phyloP scores from a whole-genome alignment of 495 filamentous ascomycete genomes.

The Darksidea phi region DNA sequence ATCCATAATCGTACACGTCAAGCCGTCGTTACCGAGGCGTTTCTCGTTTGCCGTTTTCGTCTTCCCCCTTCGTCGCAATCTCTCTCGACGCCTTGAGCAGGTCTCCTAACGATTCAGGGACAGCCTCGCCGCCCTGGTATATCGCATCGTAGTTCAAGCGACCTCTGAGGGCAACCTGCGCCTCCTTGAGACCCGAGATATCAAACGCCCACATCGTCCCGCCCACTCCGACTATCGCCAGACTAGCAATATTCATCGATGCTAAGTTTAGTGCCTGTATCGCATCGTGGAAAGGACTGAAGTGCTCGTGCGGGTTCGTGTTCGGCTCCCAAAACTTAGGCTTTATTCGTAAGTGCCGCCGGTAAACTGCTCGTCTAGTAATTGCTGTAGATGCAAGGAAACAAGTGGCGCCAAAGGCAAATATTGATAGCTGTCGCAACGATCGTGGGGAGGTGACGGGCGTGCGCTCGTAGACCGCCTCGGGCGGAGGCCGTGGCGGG shows the following conservation, averaged over 20 bases:
- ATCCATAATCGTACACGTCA: slow-evolving; percentile 26
- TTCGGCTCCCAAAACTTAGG: slow-evolving; percentile 65
- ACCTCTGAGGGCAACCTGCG: slow-evolving; percentile 55
- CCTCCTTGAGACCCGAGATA: slow-evolving; percentile 67
- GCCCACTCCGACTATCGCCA: slow-evolving; percentile 66
- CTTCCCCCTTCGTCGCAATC: slow-evolving; percentile 43
- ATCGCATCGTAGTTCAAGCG: slow-evolving; percentile 50
- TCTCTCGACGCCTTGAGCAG: slow-evolving; percentile 65
- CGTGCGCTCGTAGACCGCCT: slow-evolving; percentile 28
- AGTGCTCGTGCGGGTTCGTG: slow-evolving; percentile 35
- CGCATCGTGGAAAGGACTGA: slow-evolving; percentile 61
- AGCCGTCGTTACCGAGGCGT: slow-evolving; percentile 22
- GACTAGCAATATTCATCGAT: slow-evolving; percentile 72
- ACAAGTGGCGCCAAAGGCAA: slow-evolving; percentile 72
- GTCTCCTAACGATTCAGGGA: slow-evolving; percentile 62
- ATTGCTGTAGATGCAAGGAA: slow-evolving; percentile 64
- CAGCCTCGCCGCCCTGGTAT: slow-evolving; percentile 53
- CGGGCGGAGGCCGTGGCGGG: slow-evolving; percentile 13
- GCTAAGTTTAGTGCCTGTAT: slow-evolving; percentile 79
- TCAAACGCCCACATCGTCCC: slow-evolving; percentile 69
- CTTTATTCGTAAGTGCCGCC: slow-evolving; percentile 52
- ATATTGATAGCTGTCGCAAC: slow-evolving; percentile 56
- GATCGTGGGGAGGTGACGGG: slow-evolving; percentile 46
- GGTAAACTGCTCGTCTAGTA: slow-evolving; percentile 65
- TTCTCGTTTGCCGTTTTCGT: slow-evolving; percentile 12